These are phyloP conservation scores for Tulasnella sp. DNA, from an alignment of 768 basidiomycete species.

Conservation along the genomic window DNA sequence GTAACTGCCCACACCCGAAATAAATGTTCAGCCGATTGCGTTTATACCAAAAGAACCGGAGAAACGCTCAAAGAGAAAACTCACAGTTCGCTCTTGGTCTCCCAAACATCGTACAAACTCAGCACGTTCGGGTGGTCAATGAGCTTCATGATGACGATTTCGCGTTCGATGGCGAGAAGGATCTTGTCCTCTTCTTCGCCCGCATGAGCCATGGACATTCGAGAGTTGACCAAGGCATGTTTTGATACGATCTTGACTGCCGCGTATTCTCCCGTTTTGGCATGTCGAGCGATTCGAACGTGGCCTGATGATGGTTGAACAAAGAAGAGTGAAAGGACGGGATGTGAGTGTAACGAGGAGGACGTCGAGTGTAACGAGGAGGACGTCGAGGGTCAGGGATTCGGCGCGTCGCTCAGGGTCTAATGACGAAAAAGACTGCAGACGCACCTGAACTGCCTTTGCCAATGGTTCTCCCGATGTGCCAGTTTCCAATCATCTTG, in stretches of 20 bases:
- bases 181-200: slow-evolving; percentile 69
- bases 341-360: neutral
- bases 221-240: slow-evolving; percentile 52
- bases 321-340: neutral
- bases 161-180: slow-evolving; percentile 75
- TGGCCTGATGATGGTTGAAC: slow-evolving; percentile 47
- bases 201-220: slow-evolving; percentile 57
- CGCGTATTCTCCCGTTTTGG: slow-evolving; percentile 80
- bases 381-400: neutral
- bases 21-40: neutral
- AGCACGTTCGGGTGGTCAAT: slow-evolving; percentile 93
- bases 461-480: slow-evolving; percentile 76
- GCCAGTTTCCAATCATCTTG: slow-evolving; percentile 64
- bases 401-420: neutral
- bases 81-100: slow-evolving; percentile 79
- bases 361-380: neutral
- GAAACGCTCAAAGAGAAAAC: slow-evolving; percentile 12
- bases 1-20: slow-evolving; percentile 32
- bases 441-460: slow-evolving; percentile 66
- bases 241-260: slow-evolving; percentile 94
- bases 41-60: neutral
- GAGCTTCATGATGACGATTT: slow-evolving; percentile 97
- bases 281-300: slow-evolving; percentile 80
- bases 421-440: neutral
- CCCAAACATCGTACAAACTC: slow-evolving; percentile 95